phyloP scores from a whole-genome alignment of 805 yeast species.

The Lipomyces yamadae region DNA sequence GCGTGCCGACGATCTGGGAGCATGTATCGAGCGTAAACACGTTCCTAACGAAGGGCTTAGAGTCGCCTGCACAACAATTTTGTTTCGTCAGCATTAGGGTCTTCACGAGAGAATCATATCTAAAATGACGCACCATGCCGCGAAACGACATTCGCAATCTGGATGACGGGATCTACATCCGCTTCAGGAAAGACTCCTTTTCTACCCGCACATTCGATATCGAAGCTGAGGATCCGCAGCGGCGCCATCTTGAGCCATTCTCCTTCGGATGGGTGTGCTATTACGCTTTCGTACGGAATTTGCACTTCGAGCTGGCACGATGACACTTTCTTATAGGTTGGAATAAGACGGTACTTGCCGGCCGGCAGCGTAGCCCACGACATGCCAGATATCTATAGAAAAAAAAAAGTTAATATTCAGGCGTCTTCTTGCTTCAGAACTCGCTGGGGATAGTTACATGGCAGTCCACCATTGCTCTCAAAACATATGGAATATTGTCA shows the following conservation, averaged over 20 bases:
- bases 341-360: conserved; percentile 62
- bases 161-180: conserved; percentile 89
- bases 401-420: neutral
- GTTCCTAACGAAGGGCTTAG: conserved; percentile 88
- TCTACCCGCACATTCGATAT: conserved; percentile 98
- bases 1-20: conserved; percentile 91
- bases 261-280: conserved; percentile 88
- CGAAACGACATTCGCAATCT: conserved; percentile 93
- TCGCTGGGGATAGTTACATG: conserved; percentile 58
- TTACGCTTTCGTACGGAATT: conserved; percentile 67
- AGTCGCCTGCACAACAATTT: conserved; percentile 73
- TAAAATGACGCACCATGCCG: conserved; percentile 41
- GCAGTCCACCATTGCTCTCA: conserved; percentile 91
- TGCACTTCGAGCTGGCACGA: conserved; percentile 85
- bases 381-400: conserved; percentile 64
- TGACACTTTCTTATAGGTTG: conserved; percentile 54
- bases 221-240: conserved; percentile 87
- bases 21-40: conserved; percentile 94
- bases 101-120: neutral
- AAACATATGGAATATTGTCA: conserved; percentile 85
- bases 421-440: neutral
- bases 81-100: neutral
- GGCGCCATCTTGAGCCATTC: conserved; percentile 95
- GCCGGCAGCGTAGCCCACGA: conserved; percentile 92
- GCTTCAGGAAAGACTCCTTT: conserved; percentile 97